phyloP scores from a whole-genome alignment of 176 grass and related monocot genomes.

The Oryza longistaminata region DNA sequence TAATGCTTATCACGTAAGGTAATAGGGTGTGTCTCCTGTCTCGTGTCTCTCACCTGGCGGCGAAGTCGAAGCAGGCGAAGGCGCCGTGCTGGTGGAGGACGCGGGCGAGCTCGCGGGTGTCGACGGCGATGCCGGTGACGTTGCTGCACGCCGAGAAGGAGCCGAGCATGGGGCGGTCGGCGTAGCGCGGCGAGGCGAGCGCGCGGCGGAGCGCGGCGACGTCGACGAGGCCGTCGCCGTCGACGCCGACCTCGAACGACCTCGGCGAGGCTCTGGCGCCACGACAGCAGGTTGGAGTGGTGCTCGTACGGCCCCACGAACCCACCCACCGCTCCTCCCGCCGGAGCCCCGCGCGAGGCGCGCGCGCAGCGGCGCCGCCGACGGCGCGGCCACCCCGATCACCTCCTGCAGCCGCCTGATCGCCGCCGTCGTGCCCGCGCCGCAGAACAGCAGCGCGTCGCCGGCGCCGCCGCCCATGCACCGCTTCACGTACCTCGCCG shows the following conservation, averaged over 20 bases:
- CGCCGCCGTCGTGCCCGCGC: slow-evolving; percentile 62
- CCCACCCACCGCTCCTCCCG: slow-evolving; percentile 69
- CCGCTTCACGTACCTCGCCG: slow-evolving; percentile 64
- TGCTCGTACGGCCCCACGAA: slow-evolving; percentile 84
- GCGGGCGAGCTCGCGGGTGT: slow-evolving; percentile 57
- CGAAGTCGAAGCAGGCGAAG: slow-evolving; percentile 89
- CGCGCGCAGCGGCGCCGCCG: slow-evolving; percentile 32
- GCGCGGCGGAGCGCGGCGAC: slow-evolving; percentile 42
- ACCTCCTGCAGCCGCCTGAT: slow-evolving; percentile 87
- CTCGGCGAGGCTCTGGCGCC: slow-evolving; percentile 70
- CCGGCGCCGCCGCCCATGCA: slow-evolving; percentile 57
- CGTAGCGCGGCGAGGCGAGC: slow-evolving; percentile 35
- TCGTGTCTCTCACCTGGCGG: slow-evolving; percentile 49
- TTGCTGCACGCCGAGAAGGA: slow-evolving; percentile 95
- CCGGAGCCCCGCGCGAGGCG: slow-evolving; percentile 36
- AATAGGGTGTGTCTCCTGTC: too few species aligned
- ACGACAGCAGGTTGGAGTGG: slow-evolving; percentile 89
- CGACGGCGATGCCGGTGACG: slow-evolving; percentile 62
- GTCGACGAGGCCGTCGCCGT: slow-evolving; percentile 45
- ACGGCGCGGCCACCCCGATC: slow-evolving; percentile 51
- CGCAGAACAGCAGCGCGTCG: slow-evolving; percentile 73
- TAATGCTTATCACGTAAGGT: neutral
- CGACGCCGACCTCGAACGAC: slow-evolving; percentile 78
- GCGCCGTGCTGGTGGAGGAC: slow-evolving; percentile 74
- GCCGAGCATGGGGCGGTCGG: slow-evolving; percentile 60